These are phyloP conservation scores for Xylaria telfairii DNA, from an alignment of 495 filamentous ascomycete species.

Conservation along the genomic window DNA sequence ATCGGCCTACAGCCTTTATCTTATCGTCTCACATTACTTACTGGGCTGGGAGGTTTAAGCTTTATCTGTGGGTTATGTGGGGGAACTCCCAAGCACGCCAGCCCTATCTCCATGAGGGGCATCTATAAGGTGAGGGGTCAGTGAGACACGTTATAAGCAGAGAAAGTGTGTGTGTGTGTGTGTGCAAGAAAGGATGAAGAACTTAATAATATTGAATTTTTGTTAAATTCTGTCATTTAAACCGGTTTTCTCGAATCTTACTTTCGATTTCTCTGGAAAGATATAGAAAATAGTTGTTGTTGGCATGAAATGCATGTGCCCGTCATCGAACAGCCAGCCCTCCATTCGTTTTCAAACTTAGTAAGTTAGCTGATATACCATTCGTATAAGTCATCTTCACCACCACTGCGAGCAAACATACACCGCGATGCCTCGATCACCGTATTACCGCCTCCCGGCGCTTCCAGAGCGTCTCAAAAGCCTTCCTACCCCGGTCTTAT, in stretches of 20 bases:
- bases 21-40: neutral
- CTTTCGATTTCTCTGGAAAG: neutral
- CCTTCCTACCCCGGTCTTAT: conserved; percentile 69
- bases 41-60: neutral
- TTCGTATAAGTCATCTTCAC: neutral
- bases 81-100: neutral
- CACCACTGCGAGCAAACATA: neutral
- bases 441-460: conserved; percentile 10
- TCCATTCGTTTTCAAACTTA: neutral
- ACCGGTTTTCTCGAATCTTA: neutral
- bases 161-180: neutral
- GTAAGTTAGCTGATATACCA: neutral
- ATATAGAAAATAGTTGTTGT: neutral
- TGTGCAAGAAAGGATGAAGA: neutral
- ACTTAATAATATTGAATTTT: neutral
- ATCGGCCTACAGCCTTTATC: neutral
- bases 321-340: neutral
- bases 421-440: conserved; percentile 11
- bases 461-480: conserved; percentile 39
- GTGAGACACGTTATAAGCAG: neutral
- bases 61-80: conserved; percentile 14
- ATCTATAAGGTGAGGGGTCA: conserved; percentile 10
- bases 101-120: conserved; percentile 9
- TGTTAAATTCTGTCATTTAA: neutral
- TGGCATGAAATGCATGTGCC: neutral